phyloP scores from a whole-genome alignment of 176 grass and related monocot species.

The Musa troglodytarum region DNA sequence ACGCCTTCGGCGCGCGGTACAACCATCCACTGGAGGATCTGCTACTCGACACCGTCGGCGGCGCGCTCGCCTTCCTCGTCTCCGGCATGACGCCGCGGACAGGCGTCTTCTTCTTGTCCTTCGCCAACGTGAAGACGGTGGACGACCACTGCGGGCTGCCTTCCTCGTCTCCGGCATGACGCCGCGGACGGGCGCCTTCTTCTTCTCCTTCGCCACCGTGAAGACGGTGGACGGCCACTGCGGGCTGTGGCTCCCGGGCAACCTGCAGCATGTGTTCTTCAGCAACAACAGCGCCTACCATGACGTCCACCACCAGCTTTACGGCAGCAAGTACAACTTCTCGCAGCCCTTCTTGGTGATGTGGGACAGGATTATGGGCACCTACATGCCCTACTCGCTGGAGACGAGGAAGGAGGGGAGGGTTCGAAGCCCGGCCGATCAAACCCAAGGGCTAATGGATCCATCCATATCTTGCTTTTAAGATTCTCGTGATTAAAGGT shows the following conservation, averaged over 20 bases:
- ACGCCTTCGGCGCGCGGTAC: neutral
- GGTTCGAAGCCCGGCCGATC: neutral
- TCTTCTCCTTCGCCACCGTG: neutral
- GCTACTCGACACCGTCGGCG: neutral
- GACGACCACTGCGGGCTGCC: neutral
- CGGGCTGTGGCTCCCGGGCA: neutral
- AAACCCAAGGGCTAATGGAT: neutral
- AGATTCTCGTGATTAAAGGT: no score
- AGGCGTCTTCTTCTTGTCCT: neutral
- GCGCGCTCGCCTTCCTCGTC: neutral
- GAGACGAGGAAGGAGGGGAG: neutral
- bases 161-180: neutral
- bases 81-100: neutral
- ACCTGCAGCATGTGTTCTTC: neutral
- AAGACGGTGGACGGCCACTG: neutral
- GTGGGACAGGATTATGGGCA: neutral
- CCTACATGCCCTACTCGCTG: neutral
- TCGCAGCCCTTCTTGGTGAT: neutral
- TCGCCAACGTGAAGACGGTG: neutral
- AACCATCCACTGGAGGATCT: neutral
- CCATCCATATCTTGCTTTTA: no score
- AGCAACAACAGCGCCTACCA: neutral
- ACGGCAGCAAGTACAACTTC: neutral
- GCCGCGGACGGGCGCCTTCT: neutral
- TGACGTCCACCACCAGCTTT: neutral